Conservation (phyloP, 805 yeast genomes). For the Saturnispora halmiae region DNA sequence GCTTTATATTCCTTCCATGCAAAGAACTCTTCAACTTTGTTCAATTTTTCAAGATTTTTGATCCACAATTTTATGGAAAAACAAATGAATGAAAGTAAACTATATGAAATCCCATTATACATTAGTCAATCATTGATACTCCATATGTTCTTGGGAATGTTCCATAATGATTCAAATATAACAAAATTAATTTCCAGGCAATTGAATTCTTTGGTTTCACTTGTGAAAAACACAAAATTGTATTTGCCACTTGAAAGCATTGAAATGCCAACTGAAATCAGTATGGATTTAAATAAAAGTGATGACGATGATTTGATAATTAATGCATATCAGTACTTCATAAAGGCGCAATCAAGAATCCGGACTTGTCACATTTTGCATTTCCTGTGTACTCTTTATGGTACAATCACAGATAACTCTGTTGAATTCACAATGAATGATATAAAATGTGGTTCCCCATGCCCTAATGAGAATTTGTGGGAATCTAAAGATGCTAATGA, state of each 20-base stretch:
- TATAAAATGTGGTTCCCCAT: conserved; percentile 57
- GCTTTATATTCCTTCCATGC: conserved; percentile 80
- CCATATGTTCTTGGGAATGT: conserved; percentile 48
- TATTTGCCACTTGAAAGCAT: conserved; percentile 42
- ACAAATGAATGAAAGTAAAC: conserved; percentile 35
- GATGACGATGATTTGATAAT: conserved; percentile 25
- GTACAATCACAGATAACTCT: conserved; percentile 35
- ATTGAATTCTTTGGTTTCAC: conserved; percentile 44
- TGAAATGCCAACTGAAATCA: conserved; percentile 34
- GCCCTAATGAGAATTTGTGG: conserved; percentile 54
- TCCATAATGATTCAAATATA: conserved; percentile 45
- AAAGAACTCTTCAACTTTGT: conserved; percentile 60
- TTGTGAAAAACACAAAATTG: conserved; percentile 44
- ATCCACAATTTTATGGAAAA: conserved; percentile 58
- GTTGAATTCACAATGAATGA: conserved; percentile 34
- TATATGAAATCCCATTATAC: conserved; percentile 47
- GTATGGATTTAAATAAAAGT: conserved; percentile 14
- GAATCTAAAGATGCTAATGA: conserved; percentile 37
- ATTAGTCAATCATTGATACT: conserved; percentile 48
- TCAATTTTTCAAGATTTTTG: conserved; percentile 56
- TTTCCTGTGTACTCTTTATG: conserved; percentile 39
- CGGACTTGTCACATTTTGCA: conserved; percentile 45
- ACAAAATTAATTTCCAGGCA: conserved; percentile 42
- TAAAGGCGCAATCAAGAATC: conserved; percentile 46
- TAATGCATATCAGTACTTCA: conserved; percentile 41